A percentile compares a stretch with the other conserved stretches of the same genome.
phyloP scores from a whole-genome alignment of 768 basidiomycete genomes.

The Kwoniella shandongensis region DNA sequence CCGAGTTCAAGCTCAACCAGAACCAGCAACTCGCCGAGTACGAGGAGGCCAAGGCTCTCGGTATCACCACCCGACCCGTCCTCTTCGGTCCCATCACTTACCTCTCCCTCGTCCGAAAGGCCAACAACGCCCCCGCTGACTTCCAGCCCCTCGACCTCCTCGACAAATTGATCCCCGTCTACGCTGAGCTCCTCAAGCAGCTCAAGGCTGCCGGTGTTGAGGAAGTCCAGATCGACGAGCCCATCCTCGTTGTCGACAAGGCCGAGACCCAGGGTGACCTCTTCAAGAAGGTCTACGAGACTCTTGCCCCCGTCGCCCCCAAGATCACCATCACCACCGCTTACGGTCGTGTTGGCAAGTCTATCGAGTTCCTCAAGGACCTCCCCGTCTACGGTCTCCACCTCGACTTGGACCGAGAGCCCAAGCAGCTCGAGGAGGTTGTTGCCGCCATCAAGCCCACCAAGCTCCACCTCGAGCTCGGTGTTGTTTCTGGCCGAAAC shows the following conservation, averaged over 20 bases:
- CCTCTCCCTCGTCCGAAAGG: constrained; percentile 87
- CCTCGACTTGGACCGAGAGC: constrained; percentile 93
- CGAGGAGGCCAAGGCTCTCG: constrained; percentile 87
- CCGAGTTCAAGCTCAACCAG: constrained; percentile 90
- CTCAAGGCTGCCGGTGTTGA: constrained; percentile 91
- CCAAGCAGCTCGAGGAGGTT: constrained; percentile 79
- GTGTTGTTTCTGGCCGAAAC: constrained; percentile 96
- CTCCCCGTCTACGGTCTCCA: constrained; percentile 92
- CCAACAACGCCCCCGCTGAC: constrained; percentile 74
- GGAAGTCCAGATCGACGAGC: constrained; percentile 96
- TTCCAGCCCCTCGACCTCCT: constrained; percentile 92
- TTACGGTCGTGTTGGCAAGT: constrained; percentile 92
- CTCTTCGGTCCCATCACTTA: constrained; percentile 93
- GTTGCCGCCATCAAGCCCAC: constrained; percentile 81
- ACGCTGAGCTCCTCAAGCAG: constrained; percentile 82
- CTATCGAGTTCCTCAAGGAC: constrained; percentile 81
- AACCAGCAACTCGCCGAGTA: constrained; percentile 95
- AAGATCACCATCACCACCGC: constrained; percentile 94
- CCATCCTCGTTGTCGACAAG: constrained; percentile 86
- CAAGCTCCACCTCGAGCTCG: constrained; percentile 78
- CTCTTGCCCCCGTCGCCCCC: constrained; percentile 77
- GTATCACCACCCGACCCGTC: constrained; percentile 89
- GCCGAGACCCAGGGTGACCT: constrained; percentile 74
- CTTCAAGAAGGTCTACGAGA: constrained; percentile 75
- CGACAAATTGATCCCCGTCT: constrained; percentile 82